Base-by-base conservation (phyloP, 2,329 filamentous ascomycete species). In the Ophiostoma tasmaniense region DNA sequence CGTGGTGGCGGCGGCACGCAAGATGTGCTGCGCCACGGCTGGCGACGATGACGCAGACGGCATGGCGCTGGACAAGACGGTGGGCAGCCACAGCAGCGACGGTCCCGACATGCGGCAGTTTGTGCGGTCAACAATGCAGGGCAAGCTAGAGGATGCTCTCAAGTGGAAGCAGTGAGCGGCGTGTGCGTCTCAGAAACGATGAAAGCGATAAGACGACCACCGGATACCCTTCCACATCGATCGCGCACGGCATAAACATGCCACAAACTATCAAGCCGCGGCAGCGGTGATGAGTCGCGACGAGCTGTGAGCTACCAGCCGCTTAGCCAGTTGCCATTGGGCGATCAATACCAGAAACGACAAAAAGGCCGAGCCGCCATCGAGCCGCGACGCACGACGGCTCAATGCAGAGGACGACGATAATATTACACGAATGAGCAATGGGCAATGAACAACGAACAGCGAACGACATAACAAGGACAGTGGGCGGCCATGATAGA, bases 1-100 rank as follows among this genome's bases (percentile, higher is more conserved):
- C 61, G 86, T 90, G 22, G 86, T 88, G 72, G 83, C 88, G 71
- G 80, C 82, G 62, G 92, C 90, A 42, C 83, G 87, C 75, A 79
- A 80, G 52, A 82, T 89, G 65, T 97, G 93, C 77, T 89, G 83
- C 74, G 77, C 45, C 22, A 14, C 14, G 2, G 11, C 11, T 30
- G 17, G 20, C 35, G n/a, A 30, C 6, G 50, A 68, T 73, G 78
- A 11, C 74, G 30, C 37, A n/a, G 52, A 25, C 11, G 64, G 39
- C 30, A 39, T 33, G 17, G 35, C 22, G 35, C 65, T 30, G 61
- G 52, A 61, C 25, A 64, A 39, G 7, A 65, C 62, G 61, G 7
- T 20, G 77, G 25, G 82, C 84, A 70, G 80, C 77, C 71, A 74
- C 76, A 70, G 70, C 67, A 84, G 85, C 70, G 79, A 81, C 67